Conservation (phyloP, 805 yeast species). For the Candida tammaniensis region DNA sequence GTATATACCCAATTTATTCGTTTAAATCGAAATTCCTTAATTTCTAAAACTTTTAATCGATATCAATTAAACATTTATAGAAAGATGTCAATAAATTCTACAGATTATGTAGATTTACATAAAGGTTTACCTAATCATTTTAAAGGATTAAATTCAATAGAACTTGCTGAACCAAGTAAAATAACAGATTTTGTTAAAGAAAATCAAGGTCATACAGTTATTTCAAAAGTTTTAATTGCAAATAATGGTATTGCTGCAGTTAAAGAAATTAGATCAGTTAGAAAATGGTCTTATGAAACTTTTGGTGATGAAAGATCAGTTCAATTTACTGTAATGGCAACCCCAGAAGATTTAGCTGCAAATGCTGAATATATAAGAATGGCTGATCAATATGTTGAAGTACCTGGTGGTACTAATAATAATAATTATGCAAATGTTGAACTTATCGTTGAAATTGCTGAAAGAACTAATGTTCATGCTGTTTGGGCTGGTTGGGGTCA, state of each 20-base stretch:
- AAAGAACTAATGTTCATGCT: conserved; percentile 93
- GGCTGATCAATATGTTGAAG: conserved; percentile 98
- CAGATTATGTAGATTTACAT: conserved; percentile 27
- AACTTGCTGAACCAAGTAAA: conserved; percentile 70
- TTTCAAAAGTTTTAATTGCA: conserved; percentile 84
- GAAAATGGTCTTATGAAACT: conserved; percentile 99
- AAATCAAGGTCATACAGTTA: conserved; percentile 94
- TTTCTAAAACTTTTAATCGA: background rate
- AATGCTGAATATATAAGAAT: conserved; percentile 97
- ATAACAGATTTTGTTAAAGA: conserved; percentile 81
- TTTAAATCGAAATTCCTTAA: background rate
- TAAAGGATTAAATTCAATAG: conserved; percentile 76
- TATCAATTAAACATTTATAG: background rate
- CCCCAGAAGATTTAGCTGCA: conserved; percentile 97
- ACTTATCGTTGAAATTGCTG: conserved; percentile 94
- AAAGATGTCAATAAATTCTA: background rate
- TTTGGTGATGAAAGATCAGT: conserved; percentile 94
- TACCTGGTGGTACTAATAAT: conserved; percentile 99
- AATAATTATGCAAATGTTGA: conserved; percentile 98
- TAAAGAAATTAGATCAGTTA: conserved; percentile 92
- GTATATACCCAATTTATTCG: conserved; percentile 1
- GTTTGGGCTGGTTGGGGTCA: conserved; percentile 99
- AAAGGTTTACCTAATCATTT: conserved; percentile 65
- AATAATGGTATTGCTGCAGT: conserved; percentile 99
- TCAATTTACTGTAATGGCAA: conserved; percentile 96